Conservation (phyloP, 129 eudicot genomes). For the Lonicera japonica region DNA sequence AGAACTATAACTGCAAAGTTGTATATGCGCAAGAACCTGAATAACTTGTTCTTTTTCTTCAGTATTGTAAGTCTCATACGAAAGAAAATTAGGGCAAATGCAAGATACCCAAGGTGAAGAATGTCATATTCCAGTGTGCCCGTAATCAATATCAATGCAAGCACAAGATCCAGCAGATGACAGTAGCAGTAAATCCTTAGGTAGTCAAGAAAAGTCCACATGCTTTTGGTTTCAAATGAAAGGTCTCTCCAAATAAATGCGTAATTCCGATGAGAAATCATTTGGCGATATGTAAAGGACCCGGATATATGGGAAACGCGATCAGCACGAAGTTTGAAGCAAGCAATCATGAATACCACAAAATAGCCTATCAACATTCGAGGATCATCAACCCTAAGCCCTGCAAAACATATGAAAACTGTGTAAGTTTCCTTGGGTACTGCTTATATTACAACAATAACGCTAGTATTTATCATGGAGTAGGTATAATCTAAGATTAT, state of each 20-base stretch:
- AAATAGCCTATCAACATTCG: slow-evolving; percentile 83
- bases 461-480: no score
- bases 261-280: slow-evolving; percentile 83
- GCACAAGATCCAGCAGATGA: slow-evolving; percentile 91
- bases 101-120: slow-evolving; percentile 96
- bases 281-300: slow-evolving; percentile 71
- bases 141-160: slow-evolving; percentile 76
- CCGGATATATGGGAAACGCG: slow-evolving; percentile 63
- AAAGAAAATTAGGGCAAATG: slow-evolving; percentile 81
- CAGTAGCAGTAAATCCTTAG: slow-evolving; percentile 95
- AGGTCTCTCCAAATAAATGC: slow-evolving; percentile 96
- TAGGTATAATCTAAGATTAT: neutral
- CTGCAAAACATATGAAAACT: slow-evolving; percentile 29
- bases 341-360: slow-evolving; percentile 75
- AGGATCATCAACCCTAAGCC: slow-evolving; percentile 87
- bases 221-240: slow-evolving; percentile 93
- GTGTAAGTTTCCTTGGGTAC: neutral
- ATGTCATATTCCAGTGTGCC: slow-evolving; percentile 96
- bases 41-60: slow-evolving; percentile 85
- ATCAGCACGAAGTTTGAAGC: slow-evolving; percentile 96
- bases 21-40: slow-evolving; percentile 82
- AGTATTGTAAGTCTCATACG: slow-evolving; percentile 80
- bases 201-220: slow-evolving; percentile 95
- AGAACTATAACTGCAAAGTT: slow-evolving; percentile 87
- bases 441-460: no score